phyloP scores from a whole-genome alignment of 2,329 filamentous ascomycete genomes.

The Ramichloridium luteum region DNA sequence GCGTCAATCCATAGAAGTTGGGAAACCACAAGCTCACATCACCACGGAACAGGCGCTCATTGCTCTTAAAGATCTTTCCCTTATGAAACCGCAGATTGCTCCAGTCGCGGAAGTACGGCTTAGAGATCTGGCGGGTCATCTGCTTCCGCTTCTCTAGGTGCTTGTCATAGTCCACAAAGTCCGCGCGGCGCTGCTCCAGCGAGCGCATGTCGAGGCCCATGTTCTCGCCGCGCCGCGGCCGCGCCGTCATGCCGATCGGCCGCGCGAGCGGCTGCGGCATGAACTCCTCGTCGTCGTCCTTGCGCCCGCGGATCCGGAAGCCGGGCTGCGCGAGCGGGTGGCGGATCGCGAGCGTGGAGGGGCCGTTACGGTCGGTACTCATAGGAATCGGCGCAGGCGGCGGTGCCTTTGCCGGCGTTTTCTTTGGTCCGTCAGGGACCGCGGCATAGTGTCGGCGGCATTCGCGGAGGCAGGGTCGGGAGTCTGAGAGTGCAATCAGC shows the following conservation, averaged over 20 bases:
- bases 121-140: slow-evolving; percentile 63
- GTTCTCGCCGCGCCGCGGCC: slow-evolving; percentile 70
- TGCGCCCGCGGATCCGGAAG: slow-evolving; percentile 13
- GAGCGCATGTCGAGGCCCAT: slow-evolving; percentile 60
- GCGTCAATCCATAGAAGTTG: slow-evolving; percentile 71
- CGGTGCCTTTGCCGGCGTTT: slow-evolving; percentile 6
- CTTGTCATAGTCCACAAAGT: slow-evolving; percentile 76
- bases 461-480: slow-evolving; percentile 4
- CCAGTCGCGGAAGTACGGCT: slow-evolving; percentile 95
- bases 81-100: slow-evolving; percentile 67
- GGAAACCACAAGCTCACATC: slow-evolving; percentile 85
- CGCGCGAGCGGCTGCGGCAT: slow-evolving; percentile 45
- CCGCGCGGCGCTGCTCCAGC: slow-evolving; percentile 56
- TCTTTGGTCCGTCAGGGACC: slow-evolving; percentile 8
- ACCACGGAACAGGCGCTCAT: slow-evolving; percentile 68
- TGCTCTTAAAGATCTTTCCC: slow-evolving; percentile 85
- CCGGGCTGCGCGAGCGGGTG: slow-evolving; percentile 10
- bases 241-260: slow-evolving; percentile 68
- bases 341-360: slow-evolving; percentile 10
- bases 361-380: slow-evolving; percentile 6
- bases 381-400: slow-evolving; percentile 7
- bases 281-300: slow-evolving; percentile 30
- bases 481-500: slow-evolving; percentile 13
- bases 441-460: slow-evolving; percentile 15
- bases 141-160: slow-evolving; percentile 65